Base-by-base conservation (phyloP, 306 rosid genomes). In the Casuarina glauca region DNA sequence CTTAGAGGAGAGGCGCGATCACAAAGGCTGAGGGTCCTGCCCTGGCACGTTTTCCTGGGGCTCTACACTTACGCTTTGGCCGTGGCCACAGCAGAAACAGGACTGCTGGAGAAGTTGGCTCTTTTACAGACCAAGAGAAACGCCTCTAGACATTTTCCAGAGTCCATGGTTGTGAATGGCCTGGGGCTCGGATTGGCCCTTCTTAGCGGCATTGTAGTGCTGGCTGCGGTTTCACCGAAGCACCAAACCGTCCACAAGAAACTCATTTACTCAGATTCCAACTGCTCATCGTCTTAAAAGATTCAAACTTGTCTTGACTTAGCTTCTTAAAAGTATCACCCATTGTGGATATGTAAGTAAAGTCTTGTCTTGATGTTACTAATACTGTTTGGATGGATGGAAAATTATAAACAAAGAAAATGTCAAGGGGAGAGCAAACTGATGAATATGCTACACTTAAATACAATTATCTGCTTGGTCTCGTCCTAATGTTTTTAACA, bases 61-160 rank as follows among this genome's bases (percentile, higher is more conserved):
- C 88, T 93, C 53, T 95, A 88, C 87, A 87, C 93, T 1, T 95
- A 93, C 53, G 96, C 83, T 50, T 63, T 91, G 76, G 97, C 97
- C 2, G 89, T 92, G 70, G 96, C 89, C 67, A 93, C 97, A 6
- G 98, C 97, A 1, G 97, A 93, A 85, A 91, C 97, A 13, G 99
- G 97, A 39, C 89, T 92, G 43, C 72, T 93, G 1, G 97, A 95
- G 89, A 95, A 95, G 82, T 44, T 89, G 74, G 88, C 97, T 62
- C 88, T 93, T 78, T 78, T 95, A 42, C 99, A 95, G 76, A 83
- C 92, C 9, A 86, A 57, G 55, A 84, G 88, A 79, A 89, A 91
- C 72, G 81, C 88, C 32, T 48, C 89, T 12, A 91, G 78, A 61
- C 91, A 77, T 74, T 69, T 73, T 64, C 35, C 87, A 7, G 96